Conservation (phyloP, 176 grass and related monocot genomes). For the Aegilops longissima region DNA sequence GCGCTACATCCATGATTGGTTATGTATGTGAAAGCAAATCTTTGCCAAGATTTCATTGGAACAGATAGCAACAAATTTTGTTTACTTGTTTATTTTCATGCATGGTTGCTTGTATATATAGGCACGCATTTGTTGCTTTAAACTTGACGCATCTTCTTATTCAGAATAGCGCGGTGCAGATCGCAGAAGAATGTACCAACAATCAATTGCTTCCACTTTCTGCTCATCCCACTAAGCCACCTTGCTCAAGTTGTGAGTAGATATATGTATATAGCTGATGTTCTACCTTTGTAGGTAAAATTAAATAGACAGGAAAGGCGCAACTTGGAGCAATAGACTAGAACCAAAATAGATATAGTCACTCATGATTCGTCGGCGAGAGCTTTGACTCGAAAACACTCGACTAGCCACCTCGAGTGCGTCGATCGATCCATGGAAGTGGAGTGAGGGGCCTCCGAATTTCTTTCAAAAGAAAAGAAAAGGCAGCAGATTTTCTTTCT, state of each 20-base stretch:
- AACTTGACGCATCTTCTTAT: not conserved
- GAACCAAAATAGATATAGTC: constrained; percentile 6
- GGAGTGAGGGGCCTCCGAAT: constrained; percentile 28
- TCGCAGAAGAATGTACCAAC: not conserved
- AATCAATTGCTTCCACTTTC: constrained; percentile 10
- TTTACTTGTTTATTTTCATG: not conserved
- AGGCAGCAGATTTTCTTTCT: constrained; percentile 23
- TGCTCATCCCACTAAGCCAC: not conserved
- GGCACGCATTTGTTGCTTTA: not conserved
- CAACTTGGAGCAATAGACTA: constrained; percentile 24
- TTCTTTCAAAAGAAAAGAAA: constrained; percentile 14
- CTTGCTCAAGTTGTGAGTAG: constrained; percentile 1
- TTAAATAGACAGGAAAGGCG: not conserved
- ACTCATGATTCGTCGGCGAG: constrained; percentile 25
- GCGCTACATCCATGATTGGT: not conserved
- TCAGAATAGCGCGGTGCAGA: not conserved
- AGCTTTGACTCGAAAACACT: constrained; percentile 46
- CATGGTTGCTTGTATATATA: constrained; percentile 2
- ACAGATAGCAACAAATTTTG: not conserved
- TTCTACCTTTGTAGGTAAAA: constrained; percentile 14
- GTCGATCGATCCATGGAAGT: not conserved
- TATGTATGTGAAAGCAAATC: not conserved
- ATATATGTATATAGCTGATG: not conserved
- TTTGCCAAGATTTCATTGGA: not conserved
- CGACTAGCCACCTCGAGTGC: constrained; percentile 20